Evolutionary conservation across 768 basidiomycete genomes (phyloP).

Genomic region (Hemileccinum rubropunctum): DNA sequence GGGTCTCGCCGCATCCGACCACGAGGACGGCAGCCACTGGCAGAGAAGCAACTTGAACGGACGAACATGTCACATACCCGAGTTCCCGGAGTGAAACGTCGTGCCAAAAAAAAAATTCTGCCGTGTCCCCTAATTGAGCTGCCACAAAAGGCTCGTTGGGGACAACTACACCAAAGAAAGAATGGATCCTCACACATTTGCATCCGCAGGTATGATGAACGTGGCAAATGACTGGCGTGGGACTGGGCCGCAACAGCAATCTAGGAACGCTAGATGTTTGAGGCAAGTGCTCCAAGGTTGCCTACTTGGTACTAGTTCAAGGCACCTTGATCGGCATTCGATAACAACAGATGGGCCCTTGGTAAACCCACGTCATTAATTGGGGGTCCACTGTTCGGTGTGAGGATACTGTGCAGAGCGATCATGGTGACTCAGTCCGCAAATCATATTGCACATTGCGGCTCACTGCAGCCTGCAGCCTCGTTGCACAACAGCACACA

Average conservation of each 20-base stretch:
- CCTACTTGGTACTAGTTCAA: not conserved
- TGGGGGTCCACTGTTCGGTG: too few relatives aligned
- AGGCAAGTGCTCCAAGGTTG: not conserved
- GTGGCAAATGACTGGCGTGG: too few relatives aligned
- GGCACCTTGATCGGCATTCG: conserved; percentile 3
- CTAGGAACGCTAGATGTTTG: too few relatives aligned
- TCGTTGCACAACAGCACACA: conserved; percentile 6
- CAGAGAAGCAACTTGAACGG: too few relatives aligned
- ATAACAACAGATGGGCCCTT: not conserved
- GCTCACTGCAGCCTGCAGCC: too few relatives aligned
- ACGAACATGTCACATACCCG: not conserved
- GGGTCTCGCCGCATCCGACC: conserved; percentile 9
- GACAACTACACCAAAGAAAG: not conserved
- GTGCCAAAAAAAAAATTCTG: too few relatives aligned
- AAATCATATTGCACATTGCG: too few relatives aligned
- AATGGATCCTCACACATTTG: not conserved
- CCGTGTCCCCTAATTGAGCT: not conserved
- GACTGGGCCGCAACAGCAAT: too few relatives aligned
- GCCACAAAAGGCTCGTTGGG: not conserved
- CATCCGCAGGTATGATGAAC: too few relatives aligned
- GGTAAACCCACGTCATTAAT: conserved; percentile 3
- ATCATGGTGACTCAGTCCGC: too few relatives aligned
- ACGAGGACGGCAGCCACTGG: conserved; percentile 14
- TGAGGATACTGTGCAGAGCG: too few relatives aligned
- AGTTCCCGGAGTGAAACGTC: not conserved